Evolutionary conservation across 257 asterid species (phyloP), one percentile per base, ranked within the genome.

Genomic region (Apocynum venetum): DNA sequence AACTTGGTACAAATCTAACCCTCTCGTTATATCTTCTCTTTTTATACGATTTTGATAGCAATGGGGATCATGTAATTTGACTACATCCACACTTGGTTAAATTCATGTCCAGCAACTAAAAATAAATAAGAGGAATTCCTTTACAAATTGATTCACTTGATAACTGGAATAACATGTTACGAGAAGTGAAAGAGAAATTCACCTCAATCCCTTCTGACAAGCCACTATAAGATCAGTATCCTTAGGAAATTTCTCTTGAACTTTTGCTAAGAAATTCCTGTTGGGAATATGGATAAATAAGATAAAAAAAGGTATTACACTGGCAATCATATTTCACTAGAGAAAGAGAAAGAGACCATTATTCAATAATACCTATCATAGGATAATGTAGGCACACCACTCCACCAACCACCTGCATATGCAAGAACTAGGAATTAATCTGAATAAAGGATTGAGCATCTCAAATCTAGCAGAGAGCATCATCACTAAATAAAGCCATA

Each of bases 151-250:
- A 43, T 68, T 36, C 70, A 57, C 49, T 11, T 49, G 25, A 36
- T 11, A 47, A 46, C 6, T 78, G 65, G 72, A 67, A 56, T 65
- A 66, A 20, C 38, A 47, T 35, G 44, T 38, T 15, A 38, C 19
- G 15, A 47, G 31, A 35, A 44, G 51, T 75, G 74, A 74, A 77
- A 83, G 76, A 77, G 77, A 82, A 82, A 83, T 66, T 85, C 89
- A 95, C 97, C 99, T 90, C 86, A 95, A 83, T 71, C 99, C 99
- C 86, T 95, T 95, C 86, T 95, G 99, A 85, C 99, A 95, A 48
- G 96, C 93, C 78, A 95, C 89, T 66, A 95, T 93, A 59, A 95
- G 92, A 85, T 93, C 97, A 12, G 90, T 81, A 80, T 93, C 99
- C 78, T 86, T 90, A 15, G 97, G 84, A 83, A 89, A 95, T 71